These are phyloP conservation scores for Gracilaria domingensis DNA, from an alignment of 23 red algal species.

Conservation along the genomic window DNA sequence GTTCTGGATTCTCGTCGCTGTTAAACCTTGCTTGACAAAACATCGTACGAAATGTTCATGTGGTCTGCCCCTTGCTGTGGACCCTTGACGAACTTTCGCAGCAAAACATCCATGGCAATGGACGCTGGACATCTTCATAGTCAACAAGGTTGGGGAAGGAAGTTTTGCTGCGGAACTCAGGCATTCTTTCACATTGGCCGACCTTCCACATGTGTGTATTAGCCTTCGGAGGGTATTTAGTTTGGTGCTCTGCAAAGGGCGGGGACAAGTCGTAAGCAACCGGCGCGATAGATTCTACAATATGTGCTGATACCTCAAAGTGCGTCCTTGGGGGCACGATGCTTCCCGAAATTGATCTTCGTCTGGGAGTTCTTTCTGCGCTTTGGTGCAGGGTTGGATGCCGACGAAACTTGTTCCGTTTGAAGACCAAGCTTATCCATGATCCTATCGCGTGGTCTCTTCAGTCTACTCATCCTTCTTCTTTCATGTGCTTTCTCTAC, in stretches of 20 bases:
- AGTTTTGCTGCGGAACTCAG: background rate
- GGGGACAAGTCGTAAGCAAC: background rate
- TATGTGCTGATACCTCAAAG: background rate
- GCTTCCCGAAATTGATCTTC: conserved; percentile 2
- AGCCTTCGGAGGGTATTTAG: too few species aligned
- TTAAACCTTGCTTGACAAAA: too few species aligned
- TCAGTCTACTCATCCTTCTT: conserved; percentile 7
- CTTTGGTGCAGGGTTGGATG: background rate
- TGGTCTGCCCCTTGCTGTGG: too few species aligned
- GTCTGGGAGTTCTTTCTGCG: conserved; percentile 15
- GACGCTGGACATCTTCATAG: too few species aligned
- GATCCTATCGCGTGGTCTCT: conserved; percentile 39
- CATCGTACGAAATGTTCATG: too few species aligned
- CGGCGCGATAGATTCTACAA: background rate
- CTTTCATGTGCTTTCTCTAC: conserved; percentile 23
- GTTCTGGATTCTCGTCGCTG: too few species aligned
- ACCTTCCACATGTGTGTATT: background rate
- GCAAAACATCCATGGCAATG: too few species aligned
- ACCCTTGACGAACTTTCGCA: too few species aligned
- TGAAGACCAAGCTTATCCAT: conserved; percentile 15
- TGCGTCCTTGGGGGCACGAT: background rate
- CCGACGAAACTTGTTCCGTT: background rate
- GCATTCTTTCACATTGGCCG: background rate
- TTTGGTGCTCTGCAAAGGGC: background rate
- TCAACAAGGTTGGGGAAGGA: background rate